Conservation (phyloP, 2,329 filamentous ascomycete genomes). For the Colletotrichum spinosum region DNA sequence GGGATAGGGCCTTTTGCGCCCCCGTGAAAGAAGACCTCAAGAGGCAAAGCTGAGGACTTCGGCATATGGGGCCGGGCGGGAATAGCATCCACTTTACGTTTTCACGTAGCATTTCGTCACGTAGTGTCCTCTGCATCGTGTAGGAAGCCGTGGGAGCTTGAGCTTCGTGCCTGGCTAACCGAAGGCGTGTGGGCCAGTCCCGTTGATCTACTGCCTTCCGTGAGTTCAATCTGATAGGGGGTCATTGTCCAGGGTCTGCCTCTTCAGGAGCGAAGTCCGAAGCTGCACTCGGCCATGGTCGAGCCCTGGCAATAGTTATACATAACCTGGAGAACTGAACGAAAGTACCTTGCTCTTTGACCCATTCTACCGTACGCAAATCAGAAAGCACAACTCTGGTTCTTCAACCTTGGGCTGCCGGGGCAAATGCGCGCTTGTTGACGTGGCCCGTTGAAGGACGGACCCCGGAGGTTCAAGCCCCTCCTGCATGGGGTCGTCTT, state of each 20-base stretch:
- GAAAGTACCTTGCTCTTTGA: neutral
- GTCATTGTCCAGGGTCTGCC: neutral
- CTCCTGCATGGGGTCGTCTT: conserved; percentile 8
- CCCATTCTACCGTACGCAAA: neutral
- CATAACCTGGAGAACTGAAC: no score
- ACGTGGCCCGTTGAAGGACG: conserved; percentile 4
- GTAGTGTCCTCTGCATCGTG: no score
- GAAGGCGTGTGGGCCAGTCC: no score
- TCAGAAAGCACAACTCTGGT: conserved; percentile 3
- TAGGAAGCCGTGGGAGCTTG: no score
- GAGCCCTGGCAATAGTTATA: no score
- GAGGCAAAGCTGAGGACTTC: neutral
- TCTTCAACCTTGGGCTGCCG: neutral
- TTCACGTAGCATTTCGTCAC: neutral
- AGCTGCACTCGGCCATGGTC: neutral
- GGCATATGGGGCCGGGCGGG: conserved; percentile 31
- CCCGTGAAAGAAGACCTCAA: conserved; percentile 1
- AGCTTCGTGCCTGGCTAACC: no score
- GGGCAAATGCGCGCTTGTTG: neutral
- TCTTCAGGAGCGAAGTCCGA: neutral
- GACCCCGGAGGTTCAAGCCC: neutral
- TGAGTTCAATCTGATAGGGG: no score
- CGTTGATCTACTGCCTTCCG: no score
- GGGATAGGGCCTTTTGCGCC: conserved; percentile 3
- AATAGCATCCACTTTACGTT: conserved; percentile 3